Conservation (phyloP, 768 basidiomycete species). For the Strobilomyces echinocephalus region DNA sequence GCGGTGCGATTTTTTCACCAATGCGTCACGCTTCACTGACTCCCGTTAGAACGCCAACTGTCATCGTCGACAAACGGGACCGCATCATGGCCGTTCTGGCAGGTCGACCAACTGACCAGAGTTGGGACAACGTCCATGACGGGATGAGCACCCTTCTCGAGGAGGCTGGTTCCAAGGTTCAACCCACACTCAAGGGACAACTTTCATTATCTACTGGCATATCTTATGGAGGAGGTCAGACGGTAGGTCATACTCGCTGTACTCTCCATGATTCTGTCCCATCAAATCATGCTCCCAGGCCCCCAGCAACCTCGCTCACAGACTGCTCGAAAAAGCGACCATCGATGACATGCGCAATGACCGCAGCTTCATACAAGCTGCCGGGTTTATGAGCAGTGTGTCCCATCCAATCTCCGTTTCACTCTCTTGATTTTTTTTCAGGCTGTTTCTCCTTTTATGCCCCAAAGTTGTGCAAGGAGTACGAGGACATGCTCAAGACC, state of each 20-base stretch:
- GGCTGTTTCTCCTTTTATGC: background rate
- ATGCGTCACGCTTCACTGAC: background rate
- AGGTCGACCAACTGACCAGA: background rate
- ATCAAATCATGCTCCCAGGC: too few relatives aligned
- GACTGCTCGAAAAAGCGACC: background rate
- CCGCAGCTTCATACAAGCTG: too few relatives aligned
- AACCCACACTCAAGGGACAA: background rate
- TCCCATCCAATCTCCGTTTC: too few relatives aligned
- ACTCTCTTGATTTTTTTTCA: too few relatives aligned
- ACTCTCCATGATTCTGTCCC: too few relatives aligned
- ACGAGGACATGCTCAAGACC: background rate
- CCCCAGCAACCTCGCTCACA: too few relatives aligned
- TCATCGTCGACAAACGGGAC: background rate
- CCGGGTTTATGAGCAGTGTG: too few relatives aligned
- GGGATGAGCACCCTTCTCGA: background rate
- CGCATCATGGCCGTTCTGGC: background rate
- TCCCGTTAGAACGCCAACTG: background rate
- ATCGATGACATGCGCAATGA: too few relatives aligned
- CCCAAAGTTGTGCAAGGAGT: background rate
- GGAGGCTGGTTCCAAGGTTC: background rate
- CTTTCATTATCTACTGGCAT: too few relatives aligned
- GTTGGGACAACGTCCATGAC: background rate
- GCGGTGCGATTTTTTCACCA: background rate
- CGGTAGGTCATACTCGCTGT: too few relatives aligned
- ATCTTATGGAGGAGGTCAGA: too few relatives aligned